A percentile compares a stretch with the other conserved stretches of the same genome.
Conservation (phyloP, 352 stramenopile genomes). For the Pythium brassicae region DNA sequence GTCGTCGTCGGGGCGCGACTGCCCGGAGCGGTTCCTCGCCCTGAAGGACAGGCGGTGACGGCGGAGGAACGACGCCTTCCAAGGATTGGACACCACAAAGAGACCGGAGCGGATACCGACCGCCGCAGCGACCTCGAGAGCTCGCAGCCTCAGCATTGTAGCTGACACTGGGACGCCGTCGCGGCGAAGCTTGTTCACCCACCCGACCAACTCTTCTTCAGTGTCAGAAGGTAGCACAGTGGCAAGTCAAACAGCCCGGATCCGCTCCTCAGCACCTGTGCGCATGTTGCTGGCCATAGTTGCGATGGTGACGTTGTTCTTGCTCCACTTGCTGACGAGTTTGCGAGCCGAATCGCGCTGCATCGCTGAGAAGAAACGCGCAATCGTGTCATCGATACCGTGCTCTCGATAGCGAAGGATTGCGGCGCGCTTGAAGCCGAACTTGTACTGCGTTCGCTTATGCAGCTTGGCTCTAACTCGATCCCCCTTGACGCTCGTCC, state of each 20-base stretch:
- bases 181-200: conserved; percentile 15
- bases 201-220: conserved; percentile 19
- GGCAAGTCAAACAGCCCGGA: background rate
- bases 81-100: conserved; percentile 6
- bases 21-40: conserved; percentile 6
- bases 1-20: conserved; percentile 8
- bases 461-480: conserved; percentile 5
- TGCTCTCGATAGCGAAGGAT: conserved; percentile 7
- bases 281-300: background rate
- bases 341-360: conserved; percentile 1
- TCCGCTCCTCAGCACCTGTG: background rate
- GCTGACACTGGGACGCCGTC: conserved; percentile 22
- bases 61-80: conserved; percentile 12
- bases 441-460: conserved; percentile 11
- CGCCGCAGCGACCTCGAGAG: conserved; percentile 10
- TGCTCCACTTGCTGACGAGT: conserved; percentile 7
- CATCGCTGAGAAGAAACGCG: conserved; percentile 4
- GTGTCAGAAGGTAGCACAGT: conserved; percentile 12
- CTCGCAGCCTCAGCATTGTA: conserved; percentile 18
- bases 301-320: background rate
- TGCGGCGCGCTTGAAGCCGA: conserved; percentile 18
- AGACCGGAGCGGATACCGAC: background rate
- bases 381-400: conserved; percentile 1
- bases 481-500: conserved; percentile 14
- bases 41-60: conserved; percentile 16